These are phyloP conservation scores for Hypomyces rosellus DNA, from an alignment of 2,329 filamentous ascomycete species.

Conservation along the genomic window DNA sequence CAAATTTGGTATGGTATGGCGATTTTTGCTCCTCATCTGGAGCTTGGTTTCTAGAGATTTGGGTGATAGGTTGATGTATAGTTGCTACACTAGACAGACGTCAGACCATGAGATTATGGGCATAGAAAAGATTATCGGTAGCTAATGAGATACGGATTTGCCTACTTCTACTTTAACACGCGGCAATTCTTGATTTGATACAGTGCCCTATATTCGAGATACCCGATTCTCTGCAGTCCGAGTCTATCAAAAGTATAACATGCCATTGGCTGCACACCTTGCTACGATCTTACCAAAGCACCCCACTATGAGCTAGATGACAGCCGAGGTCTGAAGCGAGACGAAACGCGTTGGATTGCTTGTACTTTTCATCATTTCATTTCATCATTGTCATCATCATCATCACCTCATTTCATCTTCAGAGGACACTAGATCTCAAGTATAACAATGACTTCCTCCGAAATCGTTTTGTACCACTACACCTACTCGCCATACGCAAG, in stretches of 20 bases:
- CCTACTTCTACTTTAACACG: too few species aligned
- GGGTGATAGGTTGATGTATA: too few species aligned
- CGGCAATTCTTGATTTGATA: too few species aligned
- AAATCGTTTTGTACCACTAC: constrained; percentile 61
- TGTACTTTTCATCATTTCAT: background rate
- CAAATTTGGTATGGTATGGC: too few species aligned
- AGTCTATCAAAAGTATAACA: constrained; percentile 12
- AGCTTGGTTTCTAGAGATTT: too few species aligned
- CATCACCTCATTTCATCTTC: background rate
- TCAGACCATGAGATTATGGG: background rate
- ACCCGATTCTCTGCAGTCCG: background rate
- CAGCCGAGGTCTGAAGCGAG: constrained; percentile 2
- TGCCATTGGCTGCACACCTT: constrained; percentile 13
- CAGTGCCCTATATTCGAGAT: too few species aligned
- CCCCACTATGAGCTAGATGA: constrained; percentile 3
- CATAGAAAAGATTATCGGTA: background rate
- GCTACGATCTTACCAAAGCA: too few species aligned
- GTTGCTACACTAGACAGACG: too few species aligned
- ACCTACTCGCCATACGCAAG: constrained; percentile 57
- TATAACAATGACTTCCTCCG: constrained; percentile 15
- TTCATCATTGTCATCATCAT: background rate
- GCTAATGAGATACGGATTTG: background rate
- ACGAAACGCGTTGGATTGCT: too few species aligned
- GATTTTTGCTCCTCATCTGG: too few species aligned
- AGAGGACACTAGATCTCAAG: background rate